phyloP scores from a whole-genome alignment of 768 basidiomycete genomes.

The Agaricus sinodeliciosus region DNA sequence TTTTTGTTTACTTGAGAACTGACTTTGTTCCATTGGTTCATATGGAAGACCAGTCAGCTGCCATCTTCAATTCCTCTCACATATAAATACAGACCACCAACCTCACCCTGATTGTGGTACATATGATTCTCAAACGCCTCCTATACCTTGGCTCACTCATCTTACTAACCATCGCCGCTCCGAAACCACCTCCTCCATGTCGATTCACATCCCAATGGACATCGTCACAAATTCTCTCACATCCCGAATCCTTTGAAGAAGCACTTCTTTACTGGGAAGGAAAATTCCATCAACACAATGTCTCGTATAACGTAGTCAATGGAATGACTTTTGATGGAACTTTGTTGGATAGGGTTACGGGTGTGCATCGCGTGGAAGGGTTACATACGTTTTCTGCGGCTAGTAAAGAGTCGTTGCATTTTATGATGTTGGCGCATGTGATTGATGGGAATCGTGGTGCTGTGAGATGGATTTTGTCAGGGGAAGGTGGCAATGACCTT shows the following conservation, averaged over 20 bases:
- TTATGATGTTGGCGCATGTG: slow-evolving; percentile 19
- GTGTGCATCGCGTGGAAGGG: slow-evolving; percentile 14
- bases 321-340: slow-evolving; percentile 22
- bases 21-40: background rate
- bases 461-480: slow-evolving; percentile 17
- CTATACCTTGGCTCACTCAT: background rate
- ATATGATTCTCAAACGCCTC: background rate
- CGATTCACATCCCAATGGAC: slow-evolving; percentile 7
- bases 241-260: slow-evolving; percentile 12
- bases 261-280: slow-evolving; percentile 19
- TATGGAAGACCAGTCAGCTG: background rate
- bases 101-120: background rate
- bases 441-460: slow-evolving; percentile 16
- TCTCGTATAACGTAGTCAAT: slow-evolving; percentile 18
- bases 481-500: slow-evolving; percentile 8
- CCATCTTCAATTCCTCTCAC: background rate
- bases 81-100: background rate
- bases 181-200: background rate
- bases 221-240: background rate
- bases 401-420: slow-evolving; percentile 19
- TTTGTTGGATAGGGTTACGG: slow-evolving; percentile 15
- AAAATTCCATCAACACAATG: slow-evolving; percentile 19
- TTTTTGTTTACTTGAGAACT: too few relatives aligned
- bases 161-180: background rate
- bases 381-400: slow-evolving; percentile 19